These are phyloP conservation scores for Arbutus unedo DNA, from an alignment of 148 eudicot species.

Conservation along the genomic window DNA sequence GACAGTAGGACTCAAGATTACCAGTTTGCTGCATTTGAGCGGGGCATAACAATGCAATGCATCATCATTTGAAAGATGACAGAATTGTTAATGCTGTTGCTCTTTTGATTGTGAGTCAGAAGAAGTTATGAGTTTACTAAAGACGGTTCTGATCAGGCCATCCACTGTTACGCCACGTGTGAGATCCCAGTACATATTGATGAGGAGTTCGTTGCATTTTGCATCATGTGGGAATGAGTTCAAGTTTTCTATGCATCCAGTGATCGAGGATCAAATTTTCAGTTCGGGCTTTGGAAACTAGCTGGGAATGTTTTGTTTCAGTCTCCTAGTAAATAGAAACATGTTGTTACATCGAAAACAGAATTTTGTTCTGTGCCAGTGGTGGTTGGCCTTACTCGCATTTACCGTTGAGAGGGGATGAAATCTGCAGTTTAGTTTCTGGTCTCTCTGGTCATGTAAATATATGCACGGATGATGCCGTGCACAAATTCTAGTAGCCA, in stretches of 20 bases:
- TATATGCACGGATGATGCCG: background rate
- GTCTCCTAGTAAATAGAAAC: background rate
- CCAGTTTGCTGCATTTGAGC: background rate
- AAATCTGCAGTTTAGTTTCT: background rate
- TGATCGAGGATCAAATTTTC: background rate
- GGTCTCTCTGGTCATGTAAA: background rate
- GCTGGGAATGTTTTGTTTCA: background rate
- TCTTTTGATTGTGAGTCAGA: background rate
- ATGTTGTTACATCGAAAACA: background rate
- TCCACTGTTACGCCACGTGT: background rate
- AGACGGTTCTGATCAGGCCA: background rate
- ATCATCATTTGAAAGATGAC: background rate
- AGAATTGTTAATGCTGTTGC: background rate
- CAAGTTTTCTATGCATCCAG: background rate
- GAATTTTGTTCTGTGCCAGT: too few relatives aligned
- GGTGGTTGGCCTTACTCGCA: too few relatives aligned
- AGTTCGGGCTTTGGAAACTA: background rate
- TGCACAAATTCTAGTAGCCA: background rate
- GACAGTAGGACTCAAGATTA: background rate
- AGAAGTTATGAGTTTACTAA: background rate
- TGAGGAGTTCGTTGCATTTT: slow-evolving; percentile 1
- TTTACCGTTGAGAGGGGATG: background rate
- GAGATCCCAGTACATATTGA: background rate
- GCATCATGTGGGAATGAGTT: background rate
- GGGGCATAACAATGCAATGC: background rate